These are phyloP conservation scores for Viscum album DNA, from an alignment of 177 flowering plant genomes.

Conservation along the genomic window DNA sequence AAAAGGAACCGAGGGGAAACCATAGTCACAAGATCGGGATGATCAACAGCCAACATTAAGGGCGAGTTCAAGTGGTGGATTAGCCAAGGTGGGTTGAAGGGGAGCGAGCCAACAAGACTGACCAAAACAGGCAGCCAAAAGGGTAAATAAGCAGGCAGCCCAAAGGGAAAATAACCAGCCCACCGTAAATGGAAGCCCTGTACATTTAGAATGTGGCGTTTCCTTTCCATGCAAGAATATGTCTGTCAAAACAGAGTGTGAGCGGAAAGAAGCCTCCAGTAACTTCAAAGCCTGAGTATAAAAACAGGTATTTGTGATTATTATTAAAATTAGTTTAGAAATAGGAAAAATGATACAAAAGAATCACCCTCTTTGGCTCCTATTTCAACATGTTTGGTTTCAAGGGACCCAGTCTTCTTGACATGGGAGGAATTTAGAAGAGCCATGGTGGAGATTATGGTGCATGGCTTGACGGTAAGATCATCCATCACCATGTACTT, in stretches of 20 bases:
- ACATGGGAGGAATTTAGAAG: background rate
- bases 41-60: too few species aligned
- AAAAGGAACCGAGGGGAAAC: too few species aligned
- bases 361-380: background rate
- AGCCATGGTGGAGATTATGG: background rate
- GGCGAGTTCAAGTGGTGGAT: too few species aligned
- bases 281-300: background rate
- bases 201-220: too few species aligned
- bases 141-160: too few species aligned
- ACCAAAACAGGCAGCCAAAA: too few species aligned
- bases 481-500: constrained; percentile 10
- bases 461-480: background rate
- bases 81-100: too few species aligned
- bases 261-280: background rate
- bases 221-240: background rate
- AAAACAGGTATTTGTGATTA: background rate
- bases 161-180: too few species aligned
- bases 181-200: too few species aligned
- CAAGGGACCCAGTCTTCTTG: background rate
- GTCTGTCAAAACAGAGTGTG: background rate
- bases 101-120: too few species aligned
- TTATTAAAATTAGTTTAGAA: background rate
- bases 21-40: too few species aligned
- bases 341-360: background rate
- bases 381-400: background rate